Evolutionary conservation across 1,284 basidiomycete species (phyloP), one percentile per base, ranked within the genome.

Genomic region (Hemileia vastatrix): DNA sequence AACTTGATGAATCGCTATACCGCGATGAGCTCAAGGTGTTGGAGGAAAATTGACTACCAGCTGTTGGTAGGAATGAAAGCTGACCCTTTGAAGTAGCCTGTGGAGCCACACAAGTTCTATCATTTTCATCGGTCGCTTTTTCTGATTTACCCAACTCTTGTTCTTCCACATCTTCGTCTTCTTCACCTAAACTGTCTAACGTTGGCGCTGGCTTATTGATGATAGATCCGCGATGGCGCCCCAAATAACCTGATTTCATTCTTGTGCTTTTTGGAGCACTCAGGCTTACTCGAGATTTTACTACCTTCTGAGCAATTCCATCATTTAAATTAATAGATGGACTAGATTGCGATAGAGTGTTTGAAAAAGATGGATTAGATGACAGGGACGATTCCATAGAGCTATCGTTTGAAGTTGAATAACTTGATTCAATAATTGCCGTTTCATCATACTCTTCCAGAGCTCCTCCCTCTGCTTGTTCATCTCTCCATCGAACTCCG

Each of bases 401-500:
- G 3, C 53, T 40, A 53, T 60, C 57, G n/a, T 19, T 51, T 2
- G 18, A 49, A 21, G 18, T n/a, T n/a, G n/a, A n/a, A n/a, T n/a
- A n/a, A n/a, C 36, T 45, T 18, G 57, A 21, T 18, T 50, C 57
- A 36, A 27, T 44, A 24, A 48, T 50, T 24, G 33, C 40, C 6
- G 50, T 53, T 19, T 48, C 27, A 45, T 60, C 50, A 53, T 53
- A 60, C 21, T 49, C 52, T 53, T 53, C 57, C 36, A 60, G 43
- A 45, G 52, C 50, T 13, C 50, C 50, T 31, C 57, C 57, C 31
- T 60, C 57, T 45, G 50, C 53, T 24, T 60, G 50, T n/a, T 50
- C 57, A 31, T 60, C 57, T 31, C 57, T 52, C 57, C 57, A 60
- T 32, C 57, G 44, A 2, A 60, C 57, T 4, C 57, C 57, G 21